phyloP scores from a whole-genome alignment of 495 filamentous ascomycete genomes.

The Collariella sp. region DNA sequence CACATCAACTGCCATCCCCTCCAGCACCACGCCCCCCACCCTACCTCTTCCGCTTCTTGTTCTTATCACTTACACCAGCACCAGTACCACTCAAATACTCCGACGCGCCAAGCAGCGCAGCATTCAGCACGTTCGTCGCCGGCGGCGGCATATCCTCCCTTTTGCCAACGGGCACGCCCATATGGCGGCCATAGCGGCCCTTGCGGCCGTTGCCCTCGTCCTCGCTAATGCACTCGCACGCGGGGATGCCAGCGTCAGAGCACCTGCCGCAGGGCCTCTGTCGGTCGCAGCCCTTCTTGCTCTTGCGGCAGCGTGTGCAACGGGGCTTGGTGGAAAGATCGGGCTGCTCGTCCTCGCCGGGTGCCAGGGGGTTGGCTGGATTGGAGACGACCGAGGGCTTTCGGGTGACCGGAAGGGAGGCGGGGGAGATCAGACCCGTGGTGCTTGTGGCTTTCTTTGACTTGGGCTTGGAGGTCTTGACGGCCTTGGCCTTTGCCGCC shows the following conservation, averaged over 20 bases:
- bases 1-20: no score
- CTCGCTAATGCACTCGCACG: conserved; percentile 90
- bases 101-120: conserved; percentile 33
- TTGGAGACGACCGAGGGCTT: conserved; percentile 73
- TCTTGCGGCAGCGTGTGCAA: conserved; percentile 97
- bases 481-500: conserved; percentile 28
- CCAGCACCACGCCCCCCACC: neutral
- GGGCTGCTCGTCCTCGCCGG: conserved; percentile 71
- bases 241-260: conserved; percentile 86
- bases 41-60: conserved; percentile 45
- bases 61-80: conserved; percentile 30
- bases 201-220: conserved; percentile 95
- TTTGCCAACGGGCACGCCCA: conserved; percentile 90
- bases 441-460: conserved; percentile 44
- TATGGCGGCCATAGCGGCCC: conserved; percentile 90
- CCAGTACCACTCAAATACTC: no score
- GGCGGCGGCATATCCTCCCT: conserved; percentile 40
- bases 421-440: conserved; percentile 55
- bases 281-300: conserved; percentile 97
- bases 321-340: conserved; percentile 90
- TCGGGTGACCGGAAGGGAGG: conserved; percentile 61
- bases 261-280: conserved; percentile 91
- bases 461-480: conserved; percentile 48
- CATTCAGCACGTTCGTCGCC: conserved; percentile 28
- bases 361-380: conserved; percentile 53